These are phyloP conservation scores for Clonostachys rosea DNA, from an alignment of 2,329 filamentous ascomycete species.

Conservation along the genomic window DNA sequence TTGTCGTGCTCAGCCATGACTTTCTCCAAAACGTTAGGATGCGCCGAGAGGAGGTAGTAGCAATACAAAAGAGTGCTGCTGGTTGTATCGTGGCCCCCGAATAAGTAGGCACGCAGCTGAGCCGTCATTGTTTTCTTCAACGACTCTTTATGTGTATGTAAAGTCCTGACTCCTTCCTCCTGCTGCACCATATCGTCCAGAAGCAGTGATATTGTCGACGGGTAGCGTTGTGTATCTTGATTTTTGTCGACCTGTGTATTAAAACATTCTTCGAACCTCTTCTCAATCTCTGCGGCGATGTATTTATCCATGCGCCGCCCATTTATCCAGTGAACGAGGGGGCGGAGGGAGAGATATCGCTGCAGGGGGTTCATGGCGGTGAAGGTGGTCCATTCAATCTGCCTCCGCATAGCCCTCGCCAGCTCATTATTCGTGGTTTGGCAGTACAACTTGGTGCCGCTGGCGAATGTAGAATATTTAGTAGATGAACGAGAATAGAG, in stretches of 20 bases:
- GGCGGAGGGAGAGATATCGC: neutral
- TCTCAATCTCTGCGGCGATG: no score
- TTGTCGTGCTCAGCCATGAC: slow-evolving; percentile 19
- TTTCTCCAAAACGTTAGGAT: slow-evolving; percentile 25
- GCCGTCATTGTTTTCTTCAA: neutral
- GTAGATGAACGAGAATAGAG: neutral
- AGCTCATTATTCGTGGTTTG: neutral
- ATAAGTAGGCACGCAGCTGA: slow-evolving; percentile 28
- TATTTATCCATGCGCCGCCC: neutral
- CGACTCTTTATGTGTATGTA: no score
- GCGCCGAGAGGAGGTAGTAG: slow-evolving; percentile 20
- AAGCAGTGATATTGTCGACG: neutral
- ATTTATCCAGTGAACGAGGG: neutral
- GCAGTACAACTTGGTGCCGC: neutral
- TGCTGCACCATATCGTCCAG: neutral
- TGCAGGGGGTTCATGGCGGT: neutral
- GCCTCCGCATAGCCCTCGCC: neutral
- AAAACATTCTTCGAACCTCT: no score
- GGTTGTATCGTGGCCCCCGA: slow-evolving; percentile 40
- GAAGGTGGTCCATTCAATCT: neutral
- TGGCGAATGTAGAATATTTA: neutral
- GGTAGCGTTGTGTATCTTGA: neutral
- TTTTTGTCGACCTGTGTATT: neutral
- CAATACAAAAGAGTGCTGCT: slow-evolving; percentile 30
- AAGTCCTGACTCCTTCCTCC: neutral